These are phyloP conservation scores for Scytalidium sp. DNA, from an alignment of 2,329 filamentous ascomycete genomes.

Conservation along the genomic window DNA sequence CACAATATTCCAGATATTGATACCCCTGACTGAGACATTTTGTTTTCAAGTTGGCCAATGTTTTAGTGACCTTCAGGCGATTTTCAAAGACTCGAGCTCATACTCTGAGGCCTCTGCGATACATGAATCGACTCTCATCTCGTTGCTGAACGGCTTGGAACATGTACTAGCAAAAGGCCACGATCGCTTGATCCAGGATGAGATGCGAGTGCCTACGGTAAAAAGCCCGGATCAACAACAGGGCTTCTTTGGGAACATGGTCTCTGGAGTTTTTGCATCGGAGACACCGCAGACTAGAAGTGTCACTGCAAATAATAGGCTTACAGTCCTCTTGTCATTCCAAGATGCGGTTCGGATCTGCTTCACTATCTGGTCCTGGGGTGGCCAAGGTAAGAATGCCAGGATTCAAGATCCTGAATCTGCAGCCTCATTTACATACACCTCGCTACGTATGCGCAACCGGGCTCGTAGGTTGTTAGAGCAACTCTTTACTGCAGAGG, in stretches of 20 bases:
- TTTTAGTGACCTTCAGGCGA: conserved; percentile 67
- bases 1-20: conserved; percentile 83
- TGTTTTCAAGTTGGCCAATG: conserved; percentile 73
- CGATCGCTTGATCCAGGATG: conserved; percentile 74
- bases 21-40: conserved; percentile 87
- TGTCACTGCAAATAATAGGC: conserved; percentile 84
- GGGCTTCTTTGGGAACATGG: conserved; percentile 91
- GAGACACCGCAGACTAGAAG: conserved; percentile 76
- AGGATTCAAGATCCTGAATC: conserved; percentile 62
- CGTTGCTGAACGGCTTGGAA: conserved; percentile 90
- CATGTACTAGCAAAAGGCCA: conserved; percentile 86
- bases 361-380: conserved; percentile 95
- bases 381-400: conserved; percentile 59
- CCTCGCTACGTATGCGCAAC: conserved; percentile 86
- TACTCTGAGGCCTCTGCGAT: conserved; percentile 31
- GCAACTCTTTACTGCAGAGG: conserved; percentile 88
- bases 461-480: conserved; percentile 84
- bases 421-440: conserved; percentile 83
- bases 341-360: conserved; percentile 93
- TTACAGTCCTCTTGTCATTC: conserved; percentile 94
- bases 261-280: conserved; percentile 82
- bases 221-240: conserved; percentile 83
- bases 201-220: conserved; percentile 61
- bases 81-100: conserved; percentile 49
- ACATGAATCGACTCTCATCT: conserved; percentile 73